These are phyloP conservation scores for Sclerotinia nivalis DNA, from an alignment of 2,329 filamentous ascomycete species.

Conservation along the genomic window DNA sequence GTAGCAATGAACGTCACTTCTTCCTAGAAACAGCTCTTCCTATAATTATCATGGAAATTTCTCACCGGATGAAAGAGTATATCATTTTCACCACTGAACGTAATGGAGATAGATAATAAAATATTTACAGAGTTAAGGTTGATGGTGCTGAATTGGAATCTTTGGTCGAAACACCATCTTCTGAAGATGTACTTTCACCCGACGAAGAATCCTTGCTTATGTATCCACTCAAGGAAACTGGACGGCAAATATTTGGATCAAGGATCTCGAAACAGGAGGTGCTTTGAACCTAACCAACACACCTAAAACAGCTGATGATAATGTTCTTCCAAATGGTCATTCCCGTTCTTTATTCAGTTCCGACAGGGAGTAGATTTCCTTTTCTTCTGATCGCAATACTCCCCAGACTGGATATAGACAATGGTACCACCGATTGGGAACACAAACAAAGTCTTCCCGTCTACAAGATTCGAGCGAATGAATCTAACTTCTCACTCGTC, in stretches of 20 bases:
- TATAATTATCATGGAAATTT: constrained; percentile 45
- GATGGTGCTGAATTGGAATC: constrained; percentile 44
- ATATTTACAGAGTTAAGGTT: constrained; percentile 44
- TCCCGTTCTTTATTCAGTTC: constrained; percentile 47
- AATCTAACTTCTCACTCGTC: constrained; percentile 44
- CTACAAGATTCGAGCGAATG: constrained; percentile 45
- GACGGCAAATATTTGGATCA: constrained; percentile 46
- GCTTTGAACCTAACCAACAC: constrained; percentile 44
- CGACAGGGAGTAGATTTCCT: constrained; percentile 46
- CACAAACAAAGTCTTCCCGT: constrained; percentile 46
- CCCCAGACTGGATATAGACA: constrained; percentile 46
- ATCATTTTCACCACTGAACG: constrained; percentile 47
- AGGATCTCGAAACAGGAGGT: constrained; percentile 42
- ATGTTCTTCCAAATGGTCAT: constrained; percentile 36
- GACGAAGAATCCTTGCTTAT: constrained; percentile 44
- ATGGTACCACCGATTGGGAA: constrained; percentile 46
- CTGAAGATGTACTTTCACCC: constrained; percentile 46
- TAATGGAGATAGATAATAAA: constrained; percentile 46
- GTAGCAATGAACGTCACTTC: constrained; percentile 43
- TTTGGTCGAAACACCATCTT: constrained; percentile 41
- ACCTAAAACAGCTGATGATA: constrained; percentile 30
- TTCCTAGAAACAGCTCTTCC: constrained; percentile 37
- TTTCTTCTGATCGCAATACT: constrained; percentile 47
- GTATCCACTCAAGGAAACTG: constrained; percentile 45
- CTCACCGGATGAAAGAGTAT: constrained; percentile 46